Base-by-base conservation (phyloP, 1,284 basidiomycete genomes). In the Ceratorhiza oryzae-sativae region DNA sequence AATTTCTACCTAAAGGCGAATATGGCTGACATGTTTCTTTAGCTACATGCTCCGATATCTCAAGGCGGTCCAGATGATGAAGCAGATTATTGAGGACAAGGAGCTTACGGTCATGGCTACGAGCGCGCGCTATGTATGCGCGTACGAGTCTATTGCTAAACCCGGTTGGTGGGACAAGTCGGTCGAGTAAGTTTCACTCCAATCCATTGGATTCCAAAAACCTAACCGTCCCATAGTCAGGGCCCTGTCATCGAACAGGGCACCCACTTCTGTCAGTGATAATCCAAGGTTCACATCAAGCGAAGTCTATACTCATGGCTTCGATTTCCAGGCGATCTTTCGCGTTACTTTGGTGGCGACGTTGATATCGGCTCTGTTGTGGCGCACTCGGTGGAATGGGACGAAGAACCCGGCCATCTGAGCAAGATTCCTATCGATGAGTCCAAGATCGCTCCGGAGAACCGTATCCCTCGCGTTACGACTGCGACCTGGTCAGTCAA, bases 151-250 rank as follows among this genome's bases (percentile, higher is more conserved):
- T 25, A 95, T 97, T 76, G 89, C 89, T 59, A 97, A 97, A 83
- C 89, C 88, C 3, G 93, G 95, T 77, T 97, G 97, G 97, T 99
- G 97, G 97, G 91, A 97, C 86, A 98, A 98, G 83, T 87, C 90
- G 27, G 93, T 88, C 83, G 91, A 90, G 87, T 90, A 79, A 53
- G 67, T 72, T 15, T 10, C 12, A 27, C n/a, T 48, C 10, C 18
- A 3, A 27, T 32, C 23, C 13, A 8, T 36, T 15, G 15, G 18
- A n/a, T 18, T 13, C 45, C 27, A 41, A n/a, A 55, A 36, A 32
- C 79, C 71, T 80, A 80, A 48, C 74, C 49, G 18, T 45, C 42
- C n/a, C 34, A 20, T 73, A 92, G 90, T 77, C 89, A 86, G 62
- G 97, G 97, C 42, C 97, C 97, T 13, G 89, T 99, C 78, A 87